A percentile compares a stretch with the other conserved stretches of the same genome.
Conservation (phyloP, 2,329 filamentous ascomycete genomes). For the Albifimbria verrucaria region DNA sequence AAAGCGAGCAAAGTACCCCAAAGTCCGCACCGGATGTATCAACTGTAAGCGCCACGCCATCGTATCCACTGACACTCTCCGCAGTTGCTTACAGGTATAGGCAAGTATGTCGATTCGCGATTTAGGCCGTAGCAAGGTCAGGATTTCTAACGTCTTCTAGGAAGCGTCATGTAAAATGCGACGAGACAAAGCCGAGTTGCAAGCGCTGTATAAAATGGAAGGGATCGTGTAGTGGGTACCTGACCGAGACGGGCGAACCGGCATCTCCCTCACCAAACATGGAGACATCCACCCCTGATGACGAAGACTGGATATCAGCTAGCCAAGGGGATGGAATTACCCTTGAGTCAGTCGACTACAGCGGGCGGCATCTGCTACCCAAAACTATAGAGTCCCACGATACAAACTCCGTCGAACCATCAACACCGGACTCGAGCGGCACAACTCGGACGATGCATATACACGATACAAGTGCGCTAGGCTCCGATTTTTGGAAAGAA, state of each 20-base stretch:
- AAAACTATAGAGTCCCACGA: neutral
- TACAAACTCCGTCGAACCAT: neutral
- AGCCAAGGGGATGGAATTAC: neutral
- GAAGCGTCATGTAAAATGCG: conserved; percentile 32
- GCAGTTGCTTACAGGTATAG: conserved; percentile 8
- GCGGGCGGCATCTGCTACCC: neutral
- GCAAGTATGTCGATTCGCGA: conserved; percentile 25
- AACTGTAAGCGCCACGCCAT: conserved; percentile 23
- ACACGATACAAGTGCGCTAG: conserved; percentile 18
- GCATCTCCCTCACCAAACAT: neutral
- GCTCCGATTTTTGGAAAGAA: conserved; percentile 30
- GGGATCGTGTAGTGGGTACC: conserved; percentile 30
- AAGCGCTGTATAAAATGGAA: conserved; percentile 31
- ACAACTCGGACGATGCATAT: too few species aligned
- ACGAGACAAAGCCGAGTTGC: conserved; percentile 31
- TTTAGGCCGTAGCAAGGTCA: neutral
- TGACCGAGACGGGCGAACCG: neutral
- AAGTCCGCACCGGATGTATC: conserved; percentile 27
- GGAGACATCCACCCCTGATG: neutral
- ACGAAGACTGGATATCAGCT: neutral
- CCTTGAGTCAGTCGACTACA: too few species aligned
- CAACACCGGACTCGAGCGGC: neutral
- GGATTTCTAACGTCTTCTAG: conserved; percentile 11
- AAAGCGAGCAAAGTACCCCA: conserved; percentile 25
- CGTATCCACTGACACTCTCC: neutral